Percentiles rank a stretch among this genome's conserved stretches.
phyloP scores from a whole-genome alignment of 2,329 filamentous ascomycete genomes.

The Penicillium sp. region DNA sequence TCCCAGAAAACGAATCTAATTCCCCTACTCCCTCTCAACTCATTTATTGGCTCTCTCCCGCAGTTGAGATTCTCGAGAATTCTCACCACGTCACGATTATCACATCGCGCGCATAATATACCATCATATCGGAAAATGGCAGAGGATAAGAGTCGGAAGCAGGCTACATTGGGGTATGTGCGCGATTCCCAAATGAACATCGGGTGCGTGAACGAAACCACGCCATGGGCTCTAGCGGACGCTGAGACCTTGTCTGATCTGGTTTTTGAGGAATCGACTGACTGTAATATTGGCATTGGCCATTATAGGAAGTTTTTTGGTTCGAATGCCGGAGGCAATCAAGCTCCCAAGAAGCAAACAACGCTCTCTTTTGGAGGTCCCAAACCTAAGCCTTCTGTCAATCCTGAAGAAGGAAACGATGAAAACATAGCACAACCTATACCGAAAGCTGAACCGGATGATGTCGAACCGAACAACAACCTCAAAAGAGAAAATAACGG shows the following conservation, averaged over 20 bases:
- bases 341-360: constrained; percentile 63
- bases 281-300: not conserved
- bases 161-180: constrained; percentile 85
- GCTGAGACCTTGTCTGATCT: not conserved
- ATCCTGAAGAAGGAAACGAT: constrained; percentile 16
- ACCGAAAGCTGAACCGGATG: constrained; percentile 7
- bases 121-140: constrained; percentile 16
- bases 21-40: not conserved
- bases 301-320: constrained; percentile 75
- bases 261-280: not conserved
- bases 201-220: constrained; percentile 49
- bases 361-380: constrained; percentile 67
- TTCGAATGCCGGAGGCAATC: constrained; percentile 51
- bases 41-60: too few species aligned
- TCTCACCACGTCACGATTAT: too few species aligned
- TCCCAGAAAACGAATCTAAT: not conserved
- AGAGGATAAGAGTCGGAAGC: constrained; percentile 47
- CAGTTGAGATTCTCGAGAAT: not conserved
- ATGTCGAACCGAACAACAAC: constrained; percentile 14
- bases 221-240: not conserved
- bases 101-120: too few species aligned
- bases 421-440: constrained; percentile 11
- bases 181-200: constrained; percentile 66
- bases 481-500: constrained; percentile 38
- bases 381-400: constrained; percentile 38